These are phyloP conservation scores for Takashimella koratensis DNA, from an alignment of 1,284 basidiomycete genomes.

Conservation along the genomic window DNA sequence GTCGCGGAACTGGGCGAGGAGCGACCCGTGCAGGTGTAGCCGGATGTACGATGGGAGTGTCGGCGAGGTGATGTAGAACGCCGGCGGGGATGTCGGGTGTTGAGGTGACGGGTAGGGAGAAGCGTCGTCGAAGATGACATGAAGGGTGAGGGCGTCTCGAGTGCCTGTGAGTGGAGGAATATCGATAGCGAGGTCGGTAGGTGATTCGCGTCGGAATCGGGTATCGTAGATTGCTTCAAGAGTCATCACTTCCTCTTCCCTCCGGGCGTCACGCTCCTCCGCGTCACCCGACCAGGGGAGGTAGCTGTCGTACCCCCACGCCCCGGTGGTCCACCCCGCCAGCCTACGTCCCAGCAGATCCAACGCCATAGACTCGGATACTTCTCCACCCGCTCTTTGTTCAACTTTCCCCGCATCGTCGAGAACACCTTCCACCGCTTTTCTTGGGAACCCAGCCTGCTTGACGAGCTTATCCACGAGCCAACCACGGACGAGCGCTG, in stretches of 20 bases:
- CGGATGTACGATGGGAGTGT: slow-evolving; percentile 77
- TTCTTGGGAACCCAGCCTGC: slow-evolving; percentile 76
- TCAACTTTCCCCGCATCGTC: slow-evolving; percentile 15
- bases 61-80: slow-evolving; percentile 70
- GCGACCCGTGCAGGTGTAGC: slow-evolving; percentile 69
- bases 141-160: slow-evolving; percentile 57
- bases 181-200: slow-evolving; percentile 55
- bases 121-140: slow-evolving; percentile 60
- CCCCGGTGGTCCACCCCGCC: slow-evolving; percentile 48
- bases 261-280: slow-evolving; percentile 55
- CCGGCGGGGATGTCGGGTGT: slow-evolving; percentile 56
- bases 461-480: slow-evolving; percentile 75
- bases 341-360: slow-evolving; percentile 47
- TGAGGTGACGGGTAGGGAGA: slow-evolving; percentile 56
- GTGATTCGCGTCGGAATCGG: slow-evolving; percentile 39
- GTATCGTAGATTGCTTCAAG: slow-evolving; percentile 55
- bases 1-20: slow-evolving; percentile 58
- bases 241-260: slow-evolving; percentile 68
- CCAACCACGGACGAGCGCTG: slow-evolving; percentile 73
- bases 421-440: slow-evolving; percentile 62
- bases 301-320: slow-evolving; percentile 50
- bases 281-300: slow-evolving; percentile 50
- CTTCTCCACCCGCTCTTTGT: slow-evolving; percentile 17
- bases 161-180: slow-evolving; percentile 59
- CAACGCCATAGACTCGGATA: slow-evolving; percentile 42